phyloP scores from a whole-genome alignment of 2,329 filamentous ascomycete genomes.

The Ceratocystis huliohia region DNA sequence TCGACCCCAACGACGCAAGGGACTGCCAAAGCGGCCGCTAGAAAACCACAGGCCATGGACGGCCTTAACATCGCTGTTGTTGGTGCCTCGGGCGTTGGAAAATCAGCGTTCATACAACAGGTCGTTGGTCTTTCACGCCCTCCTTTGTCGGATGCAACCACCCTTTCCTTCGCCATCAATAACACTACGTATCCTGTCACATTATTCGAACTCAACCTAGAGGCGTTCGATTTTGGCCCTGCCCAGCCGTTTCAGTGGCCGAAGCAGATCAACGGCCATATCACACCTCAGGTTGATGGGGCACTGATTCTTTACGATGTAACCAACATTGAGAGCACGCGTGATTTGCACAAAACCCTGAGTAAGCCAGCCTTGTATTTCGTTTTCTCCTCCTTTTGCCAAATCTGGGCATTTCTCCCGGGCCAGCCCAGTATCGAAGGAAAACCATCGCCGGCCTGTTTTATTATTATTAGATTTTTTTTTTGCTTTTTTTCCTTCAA shows the following conservation, averaged over 20 bases:
- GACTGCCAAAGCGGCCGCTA: neutral
- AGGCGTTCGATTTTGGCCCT: slow-evolving; percentile 49
- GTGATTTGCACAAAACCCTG: slow-evolving; percentile 60
- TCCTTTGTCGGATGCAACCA: slow-evolving; percentile 43
- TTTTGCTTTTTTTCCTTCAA: neutral
- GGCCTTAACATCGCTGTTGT: slow-evolving; percentile 54
- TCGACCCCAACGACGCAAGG: neutral
- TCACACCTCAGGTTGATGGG: slow-evolving; percentile 66
- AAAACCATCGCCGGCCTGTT: neutral
- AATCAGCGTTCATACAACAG: slow-evolving; percentile 54
- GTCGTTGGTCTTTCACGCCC: slow-evolving; percentile 43
- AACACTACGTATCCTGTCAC: slow-evolving; percentile 45
- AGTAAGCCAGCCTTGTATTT: slow-evolving; percentile 51
- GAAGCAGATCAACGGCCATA: slow-evolving; percentile 54
- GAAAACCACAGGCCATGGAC: slow-evolving; percentile 34
- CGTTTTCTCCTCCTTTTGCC: slow-evolving; percentile 8
- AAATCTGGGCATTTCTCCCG: neutral
- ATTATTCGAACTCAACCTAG: slow-evolving; percentile 52
- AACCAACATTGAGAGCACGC: slow-evolving; percentile 61
- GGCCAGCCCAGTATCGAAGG: neutral
- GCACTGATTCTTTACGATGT: slow-evolving; percentile 82
- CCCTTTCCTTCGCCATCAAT: slow-evolving; percentile 46
- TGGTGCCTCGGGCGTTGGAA: slow-evolving; percentile 53
- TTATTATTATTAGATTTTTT: neutral
- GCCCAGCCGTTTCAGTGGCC: slow-evolving; percentile 50